Conservation (phyloP, 306 rosid species). For the Canavalia ensiformis region DNA sequence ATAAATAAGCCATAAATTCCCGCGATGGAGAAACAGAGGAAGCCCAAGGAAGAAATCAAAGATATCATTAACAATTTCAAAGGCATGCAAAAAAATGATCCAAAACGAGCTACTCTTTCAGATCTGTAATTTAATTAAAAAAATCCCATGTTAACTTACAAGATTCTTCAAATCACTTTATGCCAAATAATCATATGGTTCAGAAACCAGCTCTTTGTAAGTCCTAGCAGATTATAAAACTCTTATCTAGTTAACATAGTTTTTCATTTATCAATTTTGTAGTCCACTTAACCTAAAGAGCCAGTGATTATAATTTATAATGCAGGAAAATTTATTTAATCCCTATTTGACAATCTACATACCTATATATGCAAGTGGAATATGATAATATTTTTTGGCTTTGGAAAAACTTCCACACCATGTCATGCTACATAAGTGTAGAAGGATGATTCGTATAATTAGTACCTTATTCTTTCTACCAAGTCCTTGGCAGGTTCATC, state of each 20-base stretch:
- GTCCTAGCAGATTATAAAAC: no score
- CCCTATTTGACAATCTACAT: not conserved
- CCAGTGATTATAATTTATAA: no score
- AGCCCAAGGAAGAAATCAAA: not conserved
- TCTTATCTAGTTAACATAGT: no score
- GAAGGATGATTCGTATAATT: slow-evolving; percentile 24
- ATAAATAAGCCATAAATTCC: not conserved
- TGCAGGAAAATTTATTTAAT: not conserved
- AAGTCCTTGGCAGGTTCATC: slow-evolving; percentile 70
- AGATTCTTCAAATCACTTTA: not conserved
- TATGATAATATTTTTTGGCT: not conserved
- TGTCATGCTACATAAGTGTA: not conserved
- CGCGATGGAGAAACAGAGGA: not conserved
- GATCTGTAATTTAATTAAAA: not conserved
- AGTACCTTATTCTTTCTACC: slow-evolving; percentile 66
- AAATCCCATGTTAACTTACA: not conserved
- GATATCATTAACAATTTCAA: not conserved
- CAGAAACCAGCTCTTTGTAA: no score
- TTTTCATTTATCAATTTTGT: no score
- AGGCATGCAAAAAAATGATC: not conserved
- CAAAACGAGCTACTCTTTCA: not conserved
- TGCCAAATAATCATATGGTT: no score
- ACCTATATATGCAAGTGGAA: not conserved
- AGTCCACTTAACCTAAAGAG: no score
- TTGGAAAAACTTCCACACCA: not conserved